phyloP scores from a whole-genome alignment of 805 yeast genomes.

The Ogataea nitratoaversa region DNA sequence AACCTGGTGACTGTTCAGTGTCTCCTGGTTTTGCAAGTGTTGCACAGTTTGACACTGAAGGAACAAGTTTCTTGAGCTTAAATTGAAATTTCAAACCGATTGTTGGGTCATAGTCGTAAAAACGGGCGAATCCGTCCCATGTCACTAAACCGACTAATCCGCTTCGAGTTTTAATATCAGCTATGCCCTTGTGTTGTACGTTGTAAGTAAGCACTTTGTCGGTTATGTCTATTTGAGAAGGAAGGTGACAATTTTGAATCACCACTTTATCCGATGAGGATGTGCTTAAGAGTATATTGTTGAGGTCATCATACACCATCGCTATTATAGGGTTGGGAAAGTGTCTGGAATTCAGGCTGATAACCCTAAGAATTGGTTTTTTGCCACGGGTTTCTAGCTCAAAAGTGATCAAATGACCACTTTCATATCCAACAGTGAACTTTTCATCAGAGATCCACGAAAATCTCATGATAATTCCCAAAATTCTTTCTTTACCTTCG shows the following conservation, averaged over 20 bases:
- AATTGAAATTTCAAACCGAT: slow-evolving; percentile 16
- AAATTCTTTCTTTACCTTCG: slow-evolving; percentile 25
- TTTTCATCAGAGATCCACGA: slow-evolving; percentile 31
- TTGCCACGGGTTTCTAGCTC: slow-evolving; percentile 16
- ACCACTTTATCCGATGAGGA: slow-evolving; percentile 44
- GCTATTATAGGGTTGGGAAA: slow-evolving; percentile 55
- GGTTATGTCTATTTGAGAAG: slow-evolving; percentile 4
- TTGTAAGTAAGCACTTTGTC: slow-evolving; percentile 7
- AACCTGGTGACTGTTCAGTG: slow-evolving; percentile 8
- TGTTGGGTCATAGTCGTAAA: slow-evolving; percentile 25
- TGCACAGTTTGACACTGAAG: slow-evolving; percentile 20
- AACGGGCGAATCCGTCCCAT: slow-evolving; percentile 49
- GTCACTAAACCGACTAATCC: slow-evolving; percentile 34
- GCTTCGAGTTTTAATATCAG: slow-evolving; percentile 23
- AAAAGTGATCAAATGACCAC: slow-evolving; percentile 51
- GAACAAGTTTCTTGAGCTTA: slow-evolving; percentile 23
- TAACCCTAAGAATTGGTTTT: slow-evolving; percentile 13
- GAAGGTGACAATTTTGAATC: slow-evolving; percentile 17
- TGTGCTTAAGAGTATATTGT: slow-evolving; percentile 35
- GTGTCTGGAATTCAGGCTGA: slow-evolving; percentile 30
- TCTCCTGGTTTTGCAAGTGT: slow-evolving; percentile 1
- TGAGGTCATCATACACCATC: slow-evolving; percentile 28
- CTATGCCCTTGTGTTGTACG: slow-evolving; percentile 36
- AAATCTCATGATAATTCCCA: slow-evolving; percentile 68
- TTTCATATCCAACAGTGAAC: slow-evolving; percentile 63